These are phyloP conservation scores for Globisporangium paddicum DNA, from an alignment of 352 stramenopile genomes.

Conservation along the genomic window DNA sequence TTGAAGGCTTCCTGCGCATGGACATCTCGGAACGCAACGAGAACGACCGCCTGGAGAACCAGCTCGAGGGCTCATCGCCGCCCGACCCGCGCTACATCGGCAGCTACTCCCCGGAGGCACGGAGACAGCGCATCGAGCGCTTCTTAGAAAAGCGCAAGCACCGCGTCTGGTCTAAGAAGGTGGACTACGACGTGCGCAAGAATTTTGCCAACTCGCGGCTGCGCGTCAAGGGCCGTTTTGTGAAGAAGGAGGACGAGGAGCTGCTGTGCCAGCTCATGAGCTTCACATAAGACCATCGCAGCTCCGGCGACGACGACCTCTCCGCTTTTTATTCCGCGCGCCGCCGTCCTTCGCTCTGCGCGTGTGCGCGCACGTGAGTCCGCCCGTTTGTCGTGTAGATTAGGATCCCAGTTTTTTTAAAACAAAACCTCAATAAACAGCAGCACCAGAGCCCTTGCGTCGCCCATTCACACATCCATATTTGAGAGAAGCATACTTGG, in stretches of 20 bases:
- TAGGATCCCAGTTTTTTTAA: constrained; percentile 13
- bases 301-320: neutral
- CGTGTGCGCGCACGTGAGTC: neutral
- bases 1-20: constrained; percentile 81
- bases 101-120: constrained; percentile 85
- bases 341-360: neutral
- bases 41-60: constrained; percentile 23
- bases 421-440: constrained; percentile 7
- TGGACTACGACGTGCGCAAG: constrained; percentile 99
- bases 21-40: constrained; percentile 70
- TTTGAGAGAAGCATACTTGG: too few species aligned
- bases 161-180: constrained; percentile 95
- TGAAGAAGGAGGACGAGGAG: constrained; percentile 98
- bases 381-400: constrained; percentile 14
- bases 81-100: constrained; percentile 71
- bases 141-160: constrained; percentile 92
- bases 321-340: constrained; percentile 8
- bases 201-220: constrained; percentile 98
- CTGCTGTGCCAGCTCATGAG: constrained; percentile 81
- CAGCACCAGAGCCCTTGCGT: neutral
- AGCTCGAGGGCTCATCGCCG: constrained; percentile 22
- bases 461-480: too few species aligned
- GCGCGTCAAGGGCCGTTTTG: constrained; percentile 97
- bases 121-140: constrained; percentile 79
- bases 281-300: constrained; percentile 46